Conservation (phyloP, 441 rosid genomes). For the Pelargonium cotyledonis region DNA sequence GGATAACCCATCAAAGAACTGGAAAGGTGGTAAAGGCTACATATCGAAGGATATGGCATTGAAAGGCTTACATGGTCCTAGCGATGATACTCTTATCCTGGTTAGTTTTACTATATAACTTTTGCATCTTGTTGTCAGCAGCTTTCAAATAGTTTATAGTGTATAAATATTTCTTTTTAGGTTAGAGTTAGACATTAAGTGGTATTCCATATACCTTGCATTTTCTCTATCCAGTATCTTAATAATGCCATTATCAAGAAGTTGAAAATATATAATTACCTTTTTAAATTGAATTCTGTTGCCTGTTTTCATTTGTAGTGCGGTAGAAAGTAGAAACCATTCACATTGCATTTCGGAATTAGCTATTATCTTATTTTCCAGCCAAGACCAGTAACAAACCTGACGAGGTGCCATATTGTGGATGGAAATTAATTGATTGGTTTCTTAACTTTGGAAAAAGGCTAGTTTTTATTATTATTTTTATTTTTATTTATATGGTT, state of each 20-base stretch:
- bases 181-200: not conserved
- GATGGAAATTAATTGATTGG: too few species aligned
- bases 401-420: too few species aligned
- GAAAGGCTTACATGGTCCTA: conserved; percentile 81
- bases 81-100: conserved; percentile 77
- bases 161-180: not conserved
- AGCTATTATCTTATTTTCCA: not conserved
- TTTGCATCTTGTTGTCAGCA: conserved; percentile 4
- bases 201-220: not conserved
- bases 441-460: too few species aligned
- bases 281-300: not conserved
- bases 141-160: not conserved
- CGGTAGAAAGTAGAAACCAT: not conserved
- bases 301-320: not conserved
- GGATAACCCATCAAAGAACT: conserved; percentile 71
- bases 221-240: conserved; percentile 4
- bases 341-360: not conserved
- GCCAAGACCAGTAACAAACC: too few species aligned
- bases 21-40: conserved; percentile 93
- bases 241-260: conserved; percentile 3
- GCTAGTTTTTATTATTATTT: too few species aligned
- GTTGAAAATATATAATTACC: not conserved
- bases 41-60: conserved; percentile 67
- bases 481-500: too few species aligned
- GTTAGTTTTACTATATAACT: conserved; percentile 37